Percentiles rank a stretch among this genome's conserved stretches.
These are phyloP conservation scores for Onygenales sp. DNA, from an alignment of 2,329 filamentous ascomycete species.

Conservation along the genomic window DNA sequence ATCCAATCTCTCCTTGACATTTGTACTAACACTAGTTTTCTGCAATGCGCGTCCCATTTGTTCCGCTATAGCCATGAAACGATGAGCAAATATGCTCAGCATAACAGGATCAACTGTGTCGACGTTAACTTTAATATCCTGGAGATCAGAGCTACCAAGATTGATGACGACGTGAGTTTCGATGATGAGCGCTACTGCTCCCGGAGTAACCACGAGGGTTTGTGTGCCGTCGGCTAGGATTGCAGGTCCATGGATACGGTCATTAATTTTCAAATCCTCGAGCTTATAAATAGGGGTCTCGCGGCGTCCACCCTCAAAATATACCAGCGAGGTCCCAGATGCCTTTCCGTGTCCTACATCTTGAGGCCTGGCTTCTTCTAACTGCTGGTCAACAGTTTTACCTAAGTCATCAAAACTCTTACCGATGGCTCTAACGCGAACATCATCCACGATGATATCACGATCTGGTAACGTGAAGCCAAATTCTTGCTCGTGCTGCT, in stretches of 20 bases:
- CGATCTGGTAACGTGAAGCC: slow-evolving; percentile 78
- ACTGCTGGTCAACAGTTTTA: slow-evolving; percentile 74
- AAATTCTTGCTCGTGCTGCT: slow-evolving; percentile 85
- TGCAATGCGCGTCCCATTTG: slow-evolving; percentile 73
- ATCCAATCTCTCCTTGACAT: slow-evolving; percentile 68
- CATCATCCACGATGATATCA: slow-evolving; percentile 84
- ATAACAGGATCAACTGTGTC: slow-evolving; percentile 61
- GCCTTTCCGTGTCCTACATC: slow-evolving; percentile 52
- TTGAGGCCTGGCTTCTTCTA: slow-evolving; percentile 57
- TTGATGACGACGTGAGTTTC: slow-evolving; percentile 78
- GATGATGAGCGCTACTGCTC: slow-evolving; percentile 62
- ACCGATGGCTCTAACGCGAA: slow-evolving; percentile 77
- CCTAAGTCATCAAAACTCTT: slow-evolving; percentile 74
- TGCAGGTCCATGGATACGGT: slow-evolving; percentile 67
- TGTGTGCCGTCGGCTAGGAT: slow-evolving; percentile 67
- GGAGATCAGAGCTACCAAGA: slow-evolving; percentile 46
- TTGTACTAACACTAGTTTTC: slow-evolving; percentile 71
- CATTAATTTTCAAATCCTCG: slow-evolving; percentile 61
- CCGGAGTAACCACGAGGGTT: slow-evolving; percentile 73
- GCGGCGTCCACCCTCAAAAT: slow-evolving; percentile 70
- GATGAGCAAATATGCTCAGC: slow-evolving; percentile 68
- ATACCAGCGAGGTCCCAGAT: slow-evolving; percentile 61
- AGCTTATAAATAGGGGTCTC: slow-evolving; percentile 79
- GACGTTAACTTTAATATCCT: slow-evolving; percentile 40
- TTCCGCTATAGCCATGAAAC: slow-evolving; percentile 79